These are phyloP conservation scores for Carpinus viminea DNA, from an alignment of 306 rosid species.

Conservation along the genomic window DNA sequence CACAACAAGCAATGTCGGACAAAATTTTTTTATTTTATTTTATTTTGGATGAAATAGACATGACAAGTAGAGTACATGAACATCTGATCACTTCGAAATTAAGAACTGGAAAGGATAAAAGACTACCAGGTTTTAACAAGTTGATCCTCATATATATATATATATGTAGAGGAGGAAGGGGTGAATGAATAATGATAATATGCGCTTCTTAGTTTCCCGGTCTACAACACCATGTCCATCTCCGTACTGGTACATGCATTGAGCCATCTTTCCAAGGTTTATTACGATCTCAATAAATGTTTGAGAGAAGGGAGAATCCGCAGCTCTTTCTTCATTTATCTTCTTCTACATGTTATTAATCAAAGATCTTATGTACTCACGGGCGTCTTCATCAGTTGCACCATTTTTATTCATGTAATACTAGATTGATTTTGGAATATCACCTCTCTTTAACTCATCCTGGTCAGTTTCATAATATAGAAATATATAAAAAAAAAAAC, in stretches of 20 bases:
- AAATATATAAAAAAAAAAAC: not conserved
- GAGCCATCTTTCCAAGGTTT: constrained; percentile 17
- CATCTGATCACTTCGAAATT: too few relatives aligned
- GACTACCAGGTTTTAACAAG: too few relatives aligned
- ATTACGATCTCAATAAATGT: constrained; percentile 1
- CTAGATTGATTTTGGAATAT: constrained; percentile 20
- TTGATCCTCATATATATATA: too few relatives aligned
- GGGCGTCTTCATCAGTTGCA: constrained; percentile 16
- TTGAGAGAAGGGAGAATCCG: not conserved
- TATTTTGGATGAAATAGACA: too few relatives aligned
- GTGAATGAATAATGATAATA: not conserved
- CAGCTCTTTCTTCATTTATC: constrained; percentile 8
- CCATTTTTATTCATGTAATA: constrained; percentile 17
- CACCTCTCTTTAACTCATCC: constrained; percentile 12
- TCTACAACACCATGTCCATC: constrained; percentile 9
- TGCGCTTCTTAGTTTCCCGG: not conserved
- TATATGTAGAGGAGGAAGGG: not conserved
- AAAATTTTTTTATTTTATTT: too few relatives aligned
- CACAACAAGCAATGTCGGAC: too few relatives aligned
- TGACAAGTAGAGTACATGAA: too few relatives aligned
- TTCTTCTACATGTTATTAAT: constrained; percentile 19
- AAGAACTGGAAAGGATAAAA: too few relatives aligned
- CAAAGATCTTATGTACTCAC: not conserved
- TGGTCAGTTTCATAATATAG: not conserved
- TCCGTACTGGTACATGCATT: not conserved